Percentiles rank a stretch among this genome's conserved stretches.
phyloP scores from a whole-genome alignment of 345 rosid species.

The Moringa oleifera region DNA sequence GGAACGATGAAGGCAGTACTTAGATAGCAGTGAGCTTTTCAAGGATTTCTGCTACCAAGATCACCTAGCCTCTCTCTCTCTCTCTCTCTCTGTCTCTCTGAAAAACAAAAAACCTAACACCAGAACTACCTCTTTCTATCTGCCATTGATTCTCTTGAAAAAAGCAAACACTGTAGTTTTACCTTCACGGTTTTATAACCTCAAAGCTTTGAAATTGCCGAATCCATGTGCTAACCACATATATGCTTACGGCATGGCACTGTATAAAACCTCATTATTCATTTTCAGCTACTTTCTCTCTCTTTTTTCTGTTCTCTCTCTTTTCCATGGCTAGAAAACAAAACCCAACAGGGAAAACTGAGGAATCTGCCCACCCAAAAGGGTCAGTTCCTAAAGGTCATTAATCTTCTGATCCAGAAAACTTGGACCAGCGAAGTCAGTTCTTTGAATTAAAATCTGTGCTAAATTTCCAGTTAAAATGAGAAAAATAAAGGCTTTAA shows the following conservation, averaged over 20 bases:
- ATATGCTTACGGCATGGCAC: no score
- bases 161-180: conserved; percentile 1
- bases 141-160: conserved; percentile 26
- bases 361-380: not conserved
- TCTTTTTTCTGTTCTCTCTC: not conserved
- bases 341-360: not conserved
- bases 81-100: conserved; percentile 6
- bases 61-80: no score
- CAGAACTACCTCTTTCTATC: conserved; percentile 14
- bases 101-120: not conserved
- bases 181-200: not conserved
- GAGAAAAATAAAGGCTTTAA: not conserved
- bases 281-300: not conserved
- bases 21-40: conserved; percentile 5
- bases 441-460: not conserved
- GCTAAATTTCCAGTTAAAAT: not conserved
- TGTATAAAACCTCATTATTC: no score
- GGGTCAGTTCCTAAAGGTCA: conserved; percentile 3
- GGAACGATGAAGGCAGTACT: conserved; percentile 5
- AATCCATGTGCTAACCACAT: conserved; percentile 28
- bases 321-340: not conserved
- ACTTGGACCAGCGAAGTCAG: not conserved
- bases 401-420: not conserved
- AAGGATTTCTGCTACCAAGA: no score
- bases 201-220: conserved; percentile 26